Evolutionary conservation across 805 yeast genomes (phyloP), one percentile per base, ranked within the genome.

Genomic region (Yarrowia deformans): DNA sequence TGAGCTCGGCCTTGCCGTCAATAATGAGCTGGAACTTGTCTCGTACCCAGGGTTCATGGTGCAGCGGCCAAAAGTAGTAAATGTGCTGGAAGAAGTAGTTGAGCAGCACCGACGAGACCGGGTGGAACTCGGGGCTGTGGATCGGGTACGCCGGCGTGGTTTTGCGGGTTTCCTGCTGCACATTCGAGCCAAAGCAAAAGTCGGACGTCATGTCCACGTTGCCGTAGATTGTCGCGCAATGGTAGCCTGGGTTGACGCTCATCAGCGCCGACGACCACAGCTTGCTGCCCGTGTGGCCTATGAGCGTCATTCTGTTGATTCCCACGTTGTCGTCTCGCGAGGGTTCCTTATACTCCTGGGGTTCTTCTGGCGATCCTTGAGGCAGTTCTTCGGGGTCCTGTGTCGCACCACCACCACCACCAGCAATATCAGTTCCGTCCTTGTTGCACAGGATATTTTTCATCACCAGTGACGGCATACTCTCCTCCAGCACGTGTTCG

Each of bases 201-300:
- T 48, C 56, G 1, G 68, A 63, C 14, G 68, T 63, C 46, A 63
- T 29, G 16, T 63, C 68, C 32, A 37, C 68, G n/a, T 63, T 63
- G 48, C 56, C 56, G 19, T 48, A 49, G n/a, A 49, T 29, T 1
- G 56, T 48, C 13, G 56, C 68, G 7, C 68, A 63, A 37, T 63
- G 68, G 48, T 63, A 63, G 10, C 68, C 68, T 12, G 68, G 68
- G 32, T 63, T 63, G 39, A 63, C 68, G 40, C 68, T 48, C 68
- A 63, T 48, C 5, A 63, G 46, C 2, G 55, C 19, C 3, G 56
- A 48, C 1, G 48, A 37, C 68, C 68, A 63, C 34, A 63, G 46
- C 16, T 49, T 63, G n/a, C 32, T 12, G 6, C 68, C 68, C 10
- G 68, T 23, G 18, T 48, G 55, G 16, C 56, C 56, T 8, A 63